Evolutionary conservation across 208 protist species (phyloP), one percentile per base, ranked within the genome.

Genomic region (Naegleria lovaniensis): DNA sequence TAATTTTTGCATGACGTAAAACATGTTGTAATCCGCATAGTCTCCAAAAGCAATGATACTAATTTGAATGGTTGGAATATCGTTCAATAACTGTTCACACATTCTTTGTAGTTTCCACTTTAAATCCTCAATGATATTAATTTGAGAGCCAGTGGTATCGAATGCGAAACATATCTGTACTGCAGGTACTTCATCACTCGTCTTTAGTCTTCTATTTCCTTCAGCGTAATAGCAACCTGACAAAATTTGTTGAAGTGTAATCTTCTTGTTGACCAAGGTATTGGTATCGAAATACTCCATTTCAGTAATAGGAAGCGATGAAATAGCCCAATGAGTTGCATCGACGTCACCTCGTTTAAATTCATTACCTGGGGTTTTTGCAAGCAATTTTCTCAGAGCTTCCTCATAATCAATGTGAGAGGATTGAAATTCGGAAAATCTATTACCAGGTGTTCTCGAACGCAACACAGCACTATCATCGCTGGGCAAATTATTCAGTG

Each of bases 1-100:
- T 33, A 67, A 39, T 88, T 88, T 88, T 13, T 33, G 29, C 48
- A 88, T 67, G 5, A 40, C 36, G 22, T 88, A 88, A 19, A 55
- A 55, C 22, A 67, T 22, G 9, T 0, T 40, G 0, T 58, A 22
- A 67, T 88, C 85, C 5, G 33, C 36, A 67, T 88, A 88, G 19
- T 88, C 85, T 36, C 85, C 85, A n/a, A 40, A 22, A 38, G 85
- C 85, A 41, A 88, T 88, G 4, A 88, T n/a, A 36, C 22, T 9
- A 6, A 88, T 88, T 58, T 38, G 6, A 5, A 88, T 15, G 4
- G 19, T 36, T 25, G 43, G 40, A 36, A 88, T 39, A 39, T 88
- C 48, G 11, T 29, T n/a, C 25, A 88, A n/a, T 39, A 88, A 88
- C 39, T 88, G 11, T 67, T 67, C 0, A 29, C 11, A n/a, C 22